A percentile compares a stretch with the other conserved stretches of the same genome.
phyloP scores from a whole-genome alignment of 768 basidiomycete genomes.

The Suillus occidentalis region DNA sequence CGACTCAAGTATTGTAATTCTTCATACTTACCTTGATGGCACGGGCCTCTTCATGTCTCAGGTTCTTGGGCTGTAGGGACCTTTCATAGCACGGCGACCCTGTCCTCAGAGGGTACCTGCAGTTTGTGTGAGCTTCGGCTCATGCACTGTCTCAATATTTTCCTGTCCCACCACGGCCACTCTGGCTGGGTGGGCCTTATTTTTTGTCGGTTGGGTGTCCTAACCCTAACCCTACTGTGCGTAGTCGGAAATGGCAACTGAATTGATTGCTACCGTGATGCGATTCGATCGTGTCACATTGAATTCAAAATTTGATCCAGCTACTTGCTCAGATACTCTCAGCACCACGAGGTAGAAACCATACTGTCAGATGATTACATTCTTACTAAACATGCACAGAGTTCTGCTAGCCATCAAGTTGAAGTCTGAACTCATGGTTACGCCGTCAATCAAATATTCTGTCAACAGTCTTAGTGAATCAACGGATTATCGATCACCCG shows the following conservation, averaged over 20 bases:
- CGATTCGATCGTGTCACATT: background rate
- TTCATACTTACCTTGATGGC: constrained; percentile 60
- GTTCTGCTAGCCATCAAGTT: background rate
- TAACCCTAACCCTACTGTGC: constrained; percentile 31
- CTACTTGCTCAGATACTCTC: background rate
- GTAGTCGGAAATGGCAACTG: background rate
- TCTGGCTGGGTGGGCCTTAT: constrained; percentile 35
- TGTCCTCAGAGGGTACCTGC: constrained; percentile 37
- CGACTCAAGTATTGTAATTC: constrained; percentile 9
- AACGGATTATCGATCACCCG: background rate
- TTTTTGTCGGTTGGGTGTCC: constrained; percentile 14
- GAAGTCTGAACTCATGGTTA: background rate
- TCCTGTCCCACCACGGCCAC: constrained; percentile 42
- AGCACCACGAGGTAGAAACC: background rate
- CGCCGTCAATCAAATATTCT: background rate
- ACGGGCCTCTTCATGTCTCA: constrained; percentile 47
- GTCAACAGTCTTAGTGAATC: background rate
- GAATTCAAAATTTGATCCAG: background rate
- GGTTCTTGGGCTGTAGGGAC: constrained; percentile 55
- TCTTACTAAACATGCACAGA: background rate
- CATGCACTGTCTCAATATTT: constrained; percentile 45
- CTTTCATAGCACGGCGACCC: constrained; percentile 57
- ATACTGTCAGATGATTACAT: background rate
- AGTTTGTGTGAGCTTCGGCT: constrained; percentile 46
- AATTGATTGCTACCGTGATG: background rate